Evolutionary conservation across 495 filamentous ascomycete genomes (phyloP).

Genomic region (Mytilinidion resinicola): DNA sequence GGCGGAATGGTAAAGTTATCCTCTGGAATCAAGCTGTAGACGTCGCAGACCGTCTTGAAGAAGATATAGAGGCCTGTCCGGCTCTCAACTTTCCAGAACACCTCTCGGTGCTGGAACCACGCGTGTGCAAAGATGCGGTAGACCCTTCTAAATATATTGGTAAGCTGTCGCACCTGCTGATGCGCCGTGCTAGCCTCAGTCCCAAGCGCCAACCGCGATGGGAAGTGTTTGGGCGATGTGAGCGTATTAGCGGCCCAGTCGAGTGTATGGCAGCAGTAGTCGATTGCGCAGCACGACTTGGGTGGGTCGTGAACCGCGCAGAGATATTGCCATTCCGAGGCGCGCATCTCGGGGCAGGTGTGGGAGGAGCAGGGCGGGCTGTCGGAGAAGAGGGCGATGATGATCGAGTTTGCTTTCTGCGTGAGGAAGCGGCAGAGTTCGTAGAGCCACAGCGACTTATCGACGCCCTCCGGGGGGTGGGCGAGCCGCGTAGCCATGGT

Average conservation of each 20-base stretch:
- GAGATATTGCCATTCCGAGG: slow-evolving; percentile 96
- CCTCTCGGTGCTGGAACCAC: slow-evolving; percentile 91
- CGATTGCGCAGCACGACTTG: slow-evolving; percentile 93
- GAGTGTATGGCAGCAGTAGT: slow-evolving; percentile 97
- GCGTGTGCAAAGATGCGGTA: slow-evolving; percentile 98
- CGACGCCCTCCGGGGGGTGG: slow-evolving; percentile 69
- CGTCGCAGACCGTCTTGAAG: slow-evolving; percentile 94
- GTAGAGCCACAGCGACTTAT: slow-evolving; percentile 89
- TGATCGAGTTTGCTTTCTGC: slow-evolving; percentile 82
- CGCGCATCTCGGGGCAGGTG: slow-evolving; percentile 97
- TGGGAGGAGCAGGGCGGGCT: slow-evolving; percentile 73
- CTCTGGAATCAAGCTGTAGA: slow-evolving; percentile 77
- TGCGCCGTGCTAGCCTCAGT: slow-evolving; percentile 35
- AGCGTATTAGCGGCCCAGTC: slow-evolving; percentile 93
- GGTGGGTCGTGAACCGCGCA: slow-evolving; percentile 95
- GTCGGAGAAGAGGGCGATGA: slow-evolving; percentile 88
- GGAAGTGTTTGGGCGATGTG: slow-evolving; percentile 85
- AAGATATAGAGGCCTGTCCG: slow-evolving; percentile 84
- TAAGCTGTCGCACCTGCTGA: slow-evolving; percentile 69
- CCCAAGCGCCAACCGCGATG: slow-evolving; percentile 71
- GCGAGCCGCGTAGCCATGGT: slow-evolving; percentile 67
- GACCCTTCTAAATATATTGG: slow-evolving; percentile 87
- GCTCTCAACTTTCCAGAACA: slow-evolving; percentile 95
- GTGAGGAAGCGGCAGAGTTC: slow-evolving; percentile 93
- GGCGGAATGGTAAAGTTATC: slow-evolving; percentile 94